Evolutionary conservation across 164 flowering plant genomes (phyloP).

Genomic region (Magnolia sinica): DNA sequence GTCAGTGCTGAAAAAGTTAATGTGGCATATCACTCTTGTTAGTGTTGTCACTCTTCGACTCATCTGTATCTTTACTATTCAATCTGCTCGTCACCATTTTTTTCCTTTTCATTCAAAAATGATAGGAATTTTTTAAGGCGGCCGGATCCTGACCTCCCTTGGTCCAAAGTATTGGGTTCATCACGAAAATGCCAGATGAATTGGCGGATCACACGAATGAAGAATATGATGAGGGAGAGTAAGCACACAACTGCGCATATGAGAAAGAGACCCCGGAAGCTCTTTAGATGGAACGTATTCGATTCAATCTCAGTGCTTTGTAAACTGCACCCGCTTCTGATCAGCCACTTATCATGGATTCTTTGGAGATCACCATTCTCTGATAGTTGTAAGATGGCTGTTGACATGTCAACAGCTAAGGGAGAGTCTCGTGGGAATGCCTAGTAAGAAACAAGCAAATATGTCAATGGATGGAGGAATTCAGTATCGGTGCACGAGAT

Average conservation of each 20-base stretch:
- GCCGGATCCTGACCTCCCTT: constrained; percentile 27
- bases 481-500: not conserved
- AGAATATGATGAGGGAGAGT: constrained; percentile 49
- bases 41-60: not conserved
- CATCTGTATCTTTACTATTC: not conserved
- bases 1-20: not conserved
- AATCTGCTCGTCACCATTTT: not conserved
- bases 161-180: constrained; percentile 22
- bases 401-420: constrained; percentile 75
- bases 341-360: constrained; percentile 74
- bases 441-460: constrained; percentile 25
- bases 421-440: constrained; percentile 89
- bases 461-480: not conserved
- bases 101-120: not conserved
- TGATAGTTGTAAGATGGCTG: constrained; percentile 74
- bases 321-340: constrained; percentile 35
- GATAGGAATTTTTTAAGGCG: constrained; percentile 44
- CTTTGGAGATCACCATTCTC: constrained; percentile 81
- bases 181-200: constrained; percentile 32
- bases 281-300: constrained; percentile 51
- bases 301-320: constrained; percentile 28
- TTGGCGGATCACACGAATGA: constrained; percentile 31
- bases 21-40: not conserved
- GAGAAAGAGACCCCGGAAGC: constrained; percentile 81
- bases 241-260: constrained; percentile 62